phyloP scores from a whole-genome alignment of 2,329 filamentous ascomycete species.

The Herpotrichia juniperi region DNA sequence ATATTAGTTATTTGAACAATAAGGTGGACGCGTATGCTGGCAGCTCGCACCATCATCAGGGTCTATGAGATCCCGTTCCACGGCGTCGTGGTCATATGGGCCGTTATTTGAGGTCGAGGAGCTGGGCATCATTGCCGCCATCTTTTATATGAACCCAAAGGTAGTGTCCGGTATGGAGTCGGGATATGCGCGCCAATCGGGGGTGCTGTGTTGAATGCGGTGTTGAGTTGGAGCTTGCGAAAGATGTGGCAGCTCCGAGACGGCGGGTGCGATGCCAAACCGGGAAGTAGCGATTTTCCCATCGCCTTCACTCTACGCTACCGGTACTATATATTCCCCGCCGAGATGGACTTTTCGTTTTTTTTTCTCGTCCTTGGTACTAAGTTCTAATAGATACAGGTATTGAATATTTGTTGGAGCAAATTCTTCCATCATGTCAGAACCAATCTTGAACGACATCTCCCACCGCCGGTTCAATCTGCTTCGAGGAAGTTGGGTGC shows the following conservation, averaged over 20 bases:
- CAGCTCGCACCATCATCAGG: conserved; percentile 55
- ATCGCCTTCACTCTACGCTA: not conserved
- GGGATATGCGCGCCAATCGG: conserved; percentile 24
- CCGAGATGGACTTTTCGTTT: conserved; percentile 10
- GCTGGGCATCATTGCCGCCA: conserved; percentile 55
- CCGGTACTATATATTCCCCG: conserved; percentile 29
- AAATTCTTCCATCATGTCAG: conserved; percentile 46
- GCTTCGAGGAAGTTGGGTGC: conserved; percentile 85
- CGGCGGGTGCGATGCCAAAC: not conserved
- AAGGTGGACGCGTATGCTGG: conserved; percentile 3
- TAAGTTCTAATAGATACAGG: not conserved
- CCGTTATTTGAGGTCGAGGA: conserved; percentile 43
- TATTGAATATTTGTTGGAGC: conserved; percentile 6
- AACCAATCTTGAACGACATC: conserved; percentile 77
- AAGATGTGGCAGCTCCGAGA: not conserved
- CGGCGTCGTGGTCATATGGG: conserved; percentile 53
- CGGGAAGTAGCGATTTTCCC: not conserved
- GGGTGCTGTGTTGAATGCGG: conserved; percentile 13
- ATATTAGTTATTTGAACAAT: conserved; percentile 11
- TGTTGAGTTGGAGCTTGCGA: not conserved
- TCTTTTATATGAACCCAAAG: conserved; percentile 20
- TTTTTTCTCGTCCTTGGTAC: not conserved
- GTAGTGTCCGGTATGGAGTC: not conserved
- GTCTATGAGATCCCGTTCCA: conserved; percentile 59
- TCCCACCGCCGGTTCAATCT: conserved; percentile 95